Conservation (phyloP, 441 rosid genomes). For the Theobroma grandiflorum region DNA sequence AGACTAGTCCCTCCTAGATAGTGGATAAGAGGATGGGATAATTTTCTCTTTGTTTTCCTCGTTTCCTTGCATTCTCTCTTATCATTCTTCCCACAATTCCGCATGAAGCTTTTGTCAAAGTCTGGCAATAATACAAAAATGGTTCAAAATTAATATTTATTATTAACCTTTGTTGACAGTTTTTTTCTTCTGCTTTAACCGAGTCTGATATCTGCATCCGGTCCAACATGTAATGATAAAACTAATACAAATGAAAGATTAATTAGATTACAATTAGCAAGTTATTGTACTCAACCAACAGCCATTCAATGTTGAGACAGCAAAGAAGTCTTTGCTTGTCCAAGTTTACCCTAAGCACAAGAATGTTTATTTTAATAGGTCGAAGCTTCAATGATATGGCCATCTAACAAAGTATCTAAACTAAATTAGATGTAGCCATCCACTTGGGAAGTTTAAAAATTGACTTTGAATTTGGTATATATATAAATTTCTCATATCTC, state of each 20-base stretch:
- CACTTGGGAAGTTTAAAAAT: neutral
- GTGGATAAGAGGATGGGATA: no score
- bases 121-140: neutral
- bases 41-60: no score
- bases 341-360: neutral
- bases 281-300: neutral
- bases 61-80: no score
- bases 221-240: neutral
- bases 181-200: neutral
- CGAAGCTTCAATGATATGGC: neutral
- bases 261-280: neutral
- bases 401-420: neutral
- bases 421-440: neutral
- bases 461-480: neutral
- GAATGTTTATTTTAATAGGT: no score
- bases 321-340: neutral
- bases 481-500: neutral
- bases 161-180: neutral
- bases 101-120: neutral
- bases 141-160: neutral
- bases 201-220: neutral
- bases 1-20: no score
- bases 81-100: neutral
- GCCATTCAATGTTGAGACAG: neutral
- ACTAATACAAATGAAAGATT: no score